Evolutionary conservation across 2,329 filamentous ascomycete species (phyloP), one percentile per base, ranked within the genome.

Genomic region (Hypoxylon sp.): DNA sequence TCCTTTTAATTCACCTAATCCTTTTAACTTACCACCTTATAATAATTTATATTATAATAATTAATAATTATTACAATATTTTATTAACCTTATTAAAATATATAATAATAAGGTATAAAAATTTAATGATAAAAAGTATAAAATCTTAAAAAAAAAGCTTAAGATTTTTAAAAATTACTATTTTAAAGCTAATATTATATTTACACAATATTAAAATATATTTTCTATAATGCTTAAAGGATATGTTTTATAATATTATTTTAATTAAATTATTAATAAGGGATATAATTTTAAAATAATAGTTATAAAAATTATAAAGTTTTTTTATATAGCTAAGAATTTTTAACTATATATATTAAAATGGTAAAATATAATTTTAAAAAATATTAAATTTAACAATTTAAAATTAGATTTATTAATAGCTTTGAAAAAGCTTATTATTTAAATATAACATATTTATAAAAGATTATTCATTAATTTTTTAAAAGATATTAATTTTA

Each of bases 281-380:
- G 26, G 9, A n/a, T 24, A 48, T 22, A 39, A 10, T 11, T 58
- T 58, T 58, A 26, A 58, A 31, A 5, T 48, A 26, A 48, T 58
- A 37, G 17, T 58, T 33, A 37, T 14, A 5, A 13, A 35, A 1
- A 50, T 50, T 8, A 48, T 50, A 39, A 26, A 11, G 2, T 58
- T 24, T 29, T 58, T 48, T 58, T 58, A 58, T 39, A 58, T 58
- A 17, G n/a, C 5, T n/a, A 35, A 48, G 50, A 58, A 58, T 50
- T 39, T 50, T 50, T 58, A 58, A 58, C 26, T 58, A 39, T 58
- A 58, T 58, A 48, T 48, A 14, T 19, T 17, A 9, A 47, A 56
- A 56, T 56, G n/a, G 11, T 22, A 47, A 33, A 33, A 11, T 26
- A 56, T 56, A 26, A 26, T 6, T 1, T 6, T 26, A 2, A 26